phyloP scores from a whole-genome alignment of 768 basidiomycete species.

The Tricholoma saponaceum region DNA sequence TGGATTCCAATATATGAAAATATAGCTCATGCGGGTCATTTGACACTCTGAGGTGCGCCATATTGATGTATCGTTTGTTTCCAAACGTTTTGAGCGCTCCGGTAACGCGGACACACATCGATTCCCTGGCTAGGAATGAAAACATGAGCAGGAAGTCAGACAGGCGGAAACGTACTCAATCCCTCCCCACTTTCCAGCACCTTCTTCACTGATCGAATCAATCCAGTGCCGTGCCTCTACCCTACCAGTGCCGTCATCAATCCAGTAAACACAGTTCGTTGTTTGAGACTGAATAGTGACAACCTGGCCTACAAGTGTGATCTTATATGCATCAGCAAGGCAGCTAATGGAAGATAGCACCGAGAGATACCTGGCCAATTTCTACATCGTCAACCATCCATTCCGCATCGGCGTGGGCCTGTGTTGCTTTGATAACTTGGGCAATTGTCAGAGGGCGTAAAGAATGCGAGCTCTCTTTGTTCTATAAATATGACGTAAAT shows the following conservation, averaged over 20 bases:
- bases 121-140: conserved; percentile 44
- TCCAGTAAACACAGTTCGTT: conserved; percentile 74
- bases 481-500: conserved; percentile 16
- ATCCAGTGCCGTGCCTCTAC: conserved; percentile 83
- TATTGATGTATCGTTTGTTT: conserved; percentile 78
- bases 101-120: conserved; percentile 75
- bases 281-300: conserved; percentile 62
- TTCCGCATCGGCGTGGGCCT: conserved; percentile 84
- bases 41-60: conserved; percentile 64
- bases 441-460: conserved; percentile 71
- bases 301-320: conserved; percentile 74
- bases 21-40: conserved; percentile 73
- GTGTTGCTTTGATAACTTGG: conserved; percentile 72
- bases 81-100: conserved; percentile 82
- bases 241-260: conserved; percentile 85
- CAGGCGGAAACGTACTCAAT: conserved; percentile 33
- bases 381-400: conserved; percentile 81
- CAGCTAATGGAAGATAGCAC: background rate
- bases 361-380: conserved; percentile 62
- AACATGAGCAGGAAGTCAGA: background rate
- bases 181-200: conserved; percentile 43
- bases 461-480: conserved; percentile 35
- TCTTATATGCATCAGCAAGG: conserved; percentile 31
- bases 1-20: conserved; percentile 77
- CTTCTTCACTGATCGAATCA: conserved; percentile 58